These are phyloP conservation scores for Lolium rigidum DNA, from an alignment of 176 grass and related monocot genomes.

Conservation along the genomic window DNA sequence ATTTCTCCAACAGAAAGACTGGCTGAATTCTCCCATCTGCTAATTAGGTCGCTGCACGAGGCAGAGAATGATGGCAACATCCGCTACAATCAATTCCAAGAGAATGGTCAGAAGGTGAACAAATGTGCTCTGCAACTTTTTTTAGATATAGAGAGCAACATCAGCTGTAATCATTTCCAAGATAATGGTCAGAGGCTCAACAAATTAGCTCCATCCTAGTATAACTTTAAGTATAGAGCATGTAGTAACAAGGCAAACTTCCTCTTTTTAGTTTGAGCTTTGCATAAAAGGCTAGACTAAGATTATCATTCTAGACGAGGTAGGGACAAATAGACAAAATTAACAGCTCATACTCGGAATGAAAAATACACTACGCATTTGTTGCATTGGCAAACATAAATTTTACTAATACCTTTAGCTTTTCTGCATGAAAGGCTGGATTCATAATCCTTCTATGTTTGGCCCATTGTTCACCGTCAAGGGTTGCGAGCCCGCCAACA, in stretches of 20 bases:
- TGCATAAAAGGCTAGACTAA: neutral
- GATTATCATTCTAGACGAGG: neutral
- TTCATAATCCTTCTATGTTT: conserved; percentile 71
- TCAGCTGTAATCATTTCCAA: too few species aligned
- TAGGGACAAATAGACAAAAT: neutral
- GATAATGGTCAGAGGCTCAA: too few species aligned
- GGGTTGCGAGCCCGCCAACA: conserved; percentile 34
- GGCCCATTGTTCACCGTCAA: conserved; percentile 70
- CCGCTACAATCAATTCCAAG: conserved; percentile 42
- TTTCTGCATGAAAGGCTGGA: conserved; percentile 69
- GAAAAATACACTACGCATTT: too few species aligned
- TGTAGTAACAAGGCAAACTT: neutral
- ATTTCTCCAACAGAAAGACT: conserved; percentile 26
- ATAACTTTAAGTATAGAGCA: neutral
- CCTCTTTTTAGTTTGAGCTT: neutral
- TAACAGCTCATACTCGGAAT: neutral
- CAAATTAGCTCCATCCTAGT: neutral
- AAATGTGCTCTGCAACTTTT: neutral
- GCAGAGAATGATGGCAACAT: conserved; percentile 60
- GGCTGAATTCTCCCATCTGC: conserved; percentile 51
- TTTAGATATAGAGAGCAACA: too few species aligned
- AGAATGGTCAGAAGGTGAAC: neutral
- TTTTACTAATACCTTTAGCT: conserved; percentile 52
- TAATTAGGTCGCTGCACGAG: conserved; percentile 50
- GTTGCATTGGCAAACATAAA: neutral